Percentiles rank a stretch among this genome's conserved stretches.
phyloP scores from a whole-genome alignment of 306 rosid genomes.

The Prunus campanulata region DNA sequence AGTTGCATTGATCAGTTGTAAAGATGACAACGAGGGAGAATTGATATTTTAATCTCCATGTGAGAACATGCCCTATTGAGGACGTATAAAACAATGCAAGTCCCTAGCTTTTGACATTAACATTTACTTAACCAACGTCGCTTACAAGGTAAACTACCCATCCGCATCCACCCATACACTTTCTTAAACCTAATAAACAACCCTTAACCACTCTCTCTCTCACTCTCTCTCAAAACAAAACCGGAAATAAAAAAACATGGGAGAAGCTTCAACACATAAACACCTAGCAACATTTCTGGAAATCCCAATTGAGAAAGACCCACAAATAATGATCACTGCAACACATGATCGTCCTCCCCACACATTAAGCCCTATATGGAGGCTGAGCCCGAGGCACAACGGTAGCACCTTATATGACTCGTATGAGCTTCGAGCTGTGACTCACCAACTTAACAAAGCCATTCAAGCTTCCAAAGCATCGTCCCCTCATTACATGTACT shows the following conservation, averaged over 20 bases:
- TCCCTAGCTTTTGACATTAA: not conserved
- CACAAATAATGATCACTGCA: not conserved
- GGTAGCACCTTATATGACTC: slow-evolving; percentile 66
- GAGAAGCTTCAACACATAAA: slow-evolving; percentile 16
- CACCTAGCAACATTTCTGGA: slow-evolving; percentile 32
- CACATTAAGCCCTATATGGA: slow-evolving; percentile 19
- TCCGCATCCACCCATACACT: slow-evolving; percentile 13
- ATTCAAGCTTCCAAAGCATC: slow-evolving; percentile 39
- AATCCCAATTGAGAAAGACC: slow-evolving; percentile 26
- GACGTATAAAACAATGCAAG: slow-evolving; percentile 50
- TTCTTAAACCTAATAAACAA: slow-evolving; percentile 18
- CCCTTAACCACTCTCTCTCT: not conserved
- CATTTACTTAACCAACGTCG: slow-evolving; percentile 31
- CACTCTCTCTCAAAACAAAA: not conserved
- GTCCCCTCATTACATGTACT: slow-evolving; percentile 25
- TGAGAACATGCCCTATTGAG: slow-evolving; percentile 14
- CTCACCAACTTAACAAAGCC: slow-evolving; percentile 53
- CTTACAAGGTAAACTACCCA: slow-evolving; percentile 33
- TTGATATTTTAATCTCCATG: not conserved
- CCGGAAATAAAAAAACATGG: not conserved
- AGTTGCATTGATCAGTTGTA: too few species aligned
- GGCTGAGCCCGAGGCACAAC: slow-evolving; percentile 34
- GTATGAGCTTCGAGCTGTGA: slow-evolving; percentile 52
- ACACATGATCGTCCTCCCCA: not conserved
- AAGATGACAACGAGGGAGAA: too few species aligned